Percentiles rank a stretch among this genome's conserved stretches.
Conservation (phyloP, 2,329 filamentous ascomycete genomes). For the Chalaropsis thielavioides region DNA sequence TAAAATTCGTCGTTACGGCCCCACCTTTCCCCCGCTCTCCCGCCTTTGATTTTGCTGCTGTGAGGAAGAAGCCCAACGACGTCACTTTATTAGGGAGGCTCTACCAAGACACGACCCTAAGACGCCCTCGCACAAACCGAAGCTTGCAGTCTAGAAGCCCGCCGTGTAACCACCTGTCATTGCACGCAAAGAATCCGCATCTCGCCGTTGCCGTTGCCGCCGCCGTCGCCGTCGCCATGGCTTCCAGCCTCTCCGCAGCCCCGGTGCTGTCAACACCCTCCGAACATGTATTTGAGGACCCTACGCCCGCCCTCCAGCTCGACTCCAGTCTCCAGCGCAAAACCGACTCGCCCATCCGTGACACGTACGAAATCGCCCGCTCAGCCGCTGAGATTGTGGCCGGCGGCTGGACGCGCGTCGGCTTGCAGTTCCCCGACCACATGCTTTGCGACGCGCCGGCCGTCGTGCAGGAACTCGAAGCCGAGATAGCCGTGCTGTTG, state of each 20-base stretch:
- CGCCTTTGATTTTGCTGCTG: not conserved
- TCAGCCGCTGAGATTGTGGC: conserved; percentile 63
- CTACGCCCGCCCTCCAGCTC: conserved; percentile 27
- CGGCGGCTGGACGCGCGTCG: conserved; percentile 60
- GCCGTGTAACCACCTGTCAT: too few relatives aligned
- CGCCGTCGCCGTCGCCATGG: conserved; percentile 25
- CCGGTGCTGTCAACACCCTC: conserved; percentile 52
- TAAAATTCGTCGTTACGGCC: not conserved
- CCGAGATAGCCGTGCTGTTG: conserved; percentile 9
- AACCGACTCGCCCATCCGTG: conserved; percentile 44
- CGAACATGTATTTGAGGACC: conserved; percentile 41
- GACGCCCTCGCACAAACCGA: not conserved
- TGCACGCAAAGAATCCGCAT: not conserved
- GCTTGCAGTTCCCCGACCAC: conserved; percentile 87
- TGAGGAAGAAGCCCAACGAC: conserved; percentile 7
- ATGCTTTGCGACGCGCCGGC: conserved; percentile 79
- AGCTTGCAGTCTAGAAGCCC: not conserved
- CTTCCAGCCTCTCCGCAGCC: conserved; percentile 34
- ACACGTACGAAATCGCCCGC: conserved; percentile 72
- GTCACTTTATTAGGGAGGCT: not conserved
- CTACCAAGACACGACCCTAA: too few relatives aligned
- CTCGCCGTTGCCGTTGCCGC: not conserved
- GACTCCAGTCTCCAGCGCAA: conserved; percentile 26
- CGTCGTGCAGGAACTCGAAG: conserved; percentile 47
- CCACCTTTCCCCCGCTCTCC: conserved; percentile 8